These are phyloP conservation scores for Cicer arietinum DNA, from an alignment of 306 rosid genomes.

Conservation along the genomic window DNA sequence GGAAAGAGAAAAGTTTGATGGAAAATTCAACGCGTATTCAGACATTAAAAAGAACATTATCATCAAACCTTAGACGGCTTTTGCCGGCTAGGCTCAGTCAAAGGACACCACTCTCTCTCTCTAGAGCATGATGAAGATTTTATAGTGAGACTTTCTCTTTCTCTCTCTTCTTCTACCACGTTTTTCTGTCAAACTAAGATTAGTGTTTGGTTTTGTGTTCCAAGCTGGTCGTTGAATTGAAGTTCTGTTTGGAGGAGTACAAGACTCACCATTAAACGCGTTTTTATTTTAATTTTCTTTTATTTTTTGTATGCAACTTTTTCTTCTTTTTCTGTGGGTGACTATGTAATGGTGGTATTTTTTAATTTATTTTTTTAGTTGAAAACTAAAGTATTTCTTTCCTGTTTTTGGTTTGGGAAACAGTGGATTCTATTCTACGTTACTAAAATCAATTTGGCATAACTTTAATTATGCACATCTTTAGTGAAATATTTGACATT, in stretches of 20 bases:
- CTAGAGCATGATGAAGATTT: conserved; percentile 34
- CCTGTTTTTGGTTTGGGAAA: background rate
- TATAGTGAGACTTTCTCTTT: conserved; percentile 31
- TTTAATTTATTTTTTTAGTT: background rate
- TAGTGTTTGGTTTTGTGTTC: conserved; percentile 48
- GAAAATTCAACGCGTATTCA: conserved; percentile 79
- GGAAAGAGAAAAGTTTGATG: conserved; percentile 44
- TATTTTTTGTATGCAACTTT: background rate
- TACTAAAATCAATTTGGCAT: conserved; percentile 10
- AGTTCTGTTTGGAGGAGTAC: conserved; percentile 45
- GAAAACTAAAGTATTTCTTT: background rate
- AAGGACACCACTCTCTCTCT: conserved; percentile 51
- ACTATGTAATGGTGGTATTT: conserved; percentile 12
- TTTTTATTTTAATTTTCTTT: conserved; percentile 10
- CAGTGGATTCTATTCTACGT: conserved; percentile 11
- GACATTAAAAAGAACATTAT: conserved; percentile 45
- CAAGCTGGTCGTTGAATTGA: conserved; percentile 52
- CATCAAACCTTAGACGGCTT: conserved; percentile 61
- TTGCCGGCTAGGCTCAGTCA: conserved; percentile 80
- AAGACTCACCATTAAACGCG: conserved; percentile 40
- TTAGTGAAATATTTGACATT: background rate
- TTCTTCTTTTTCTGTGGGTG: background rate
- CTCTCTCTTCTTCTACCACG: conserved; percentile 26
- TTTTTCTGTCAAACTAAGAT: conserved; percentile 45
- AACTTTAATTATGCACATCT: background rate